A percentile compares a stretch with the other conserved stretches of the same genome.
These are phyloP conservation scores for Plasmodium coatneyi DNA, from an alignment of 169 alveolate species.

Conservation along the genomic window DNA sequence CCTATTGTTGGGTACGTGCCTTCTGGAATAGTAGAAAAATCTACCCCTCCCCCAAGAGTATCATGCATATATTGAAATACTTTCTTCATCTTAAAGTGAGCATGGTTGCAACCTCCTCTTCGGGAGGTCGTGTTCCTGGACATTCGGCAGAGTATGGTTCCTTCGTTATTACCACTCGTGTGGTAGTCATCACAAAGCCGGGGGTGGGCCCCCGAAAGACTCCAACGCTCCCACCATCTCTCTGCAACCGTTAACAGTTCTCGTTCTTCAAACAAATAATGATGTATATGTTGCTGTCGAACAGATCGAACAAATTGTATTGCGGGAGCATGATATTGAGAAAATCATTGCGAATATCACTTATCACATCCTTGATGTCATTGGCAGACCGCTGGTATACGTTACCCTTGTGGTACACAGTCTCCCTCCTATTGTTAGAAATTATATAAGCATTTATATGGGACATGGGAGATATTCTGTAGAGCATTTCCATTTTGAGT, in stretches of 20 bases:
- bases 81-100: no score
- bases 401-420: conserved; percentile 68
- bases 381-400: conserved; percentile 62
- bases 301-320: conserved; percentile 40
- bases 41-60: no score
- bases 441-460: conserved; percentile 61
- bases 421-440: conserved; percentile 54
- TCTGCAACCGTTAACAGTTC: conserved; percentile 2
- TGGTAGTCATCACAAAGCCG: not conserved
- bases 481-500: conserved; percentile 62
- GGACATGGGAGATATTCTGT: conserved; percentile 57
- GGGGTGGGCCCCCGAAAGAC: not conserved
- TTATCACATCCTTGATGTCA: conserved; percentile 53
- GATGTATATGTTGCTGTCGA: conserved; percentile 49
- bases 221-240: not conserved
- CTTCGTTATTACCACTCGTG: not conserved
- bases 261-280: conserved; percentile 60
- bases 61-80: no score
- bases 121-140: no score
- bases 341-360: conserved; percentile 61
- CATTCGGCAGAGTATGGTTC: not conserved
- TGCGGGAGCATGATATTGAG: conserved; percentile 57
- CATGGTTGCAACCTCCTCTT: no score
- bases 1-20: no score
- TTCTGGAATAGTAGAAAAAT: no score